Evolutionary conservation across 129 eudicot species (phyloP).

Genomic region (Logfia minima): DNA sequence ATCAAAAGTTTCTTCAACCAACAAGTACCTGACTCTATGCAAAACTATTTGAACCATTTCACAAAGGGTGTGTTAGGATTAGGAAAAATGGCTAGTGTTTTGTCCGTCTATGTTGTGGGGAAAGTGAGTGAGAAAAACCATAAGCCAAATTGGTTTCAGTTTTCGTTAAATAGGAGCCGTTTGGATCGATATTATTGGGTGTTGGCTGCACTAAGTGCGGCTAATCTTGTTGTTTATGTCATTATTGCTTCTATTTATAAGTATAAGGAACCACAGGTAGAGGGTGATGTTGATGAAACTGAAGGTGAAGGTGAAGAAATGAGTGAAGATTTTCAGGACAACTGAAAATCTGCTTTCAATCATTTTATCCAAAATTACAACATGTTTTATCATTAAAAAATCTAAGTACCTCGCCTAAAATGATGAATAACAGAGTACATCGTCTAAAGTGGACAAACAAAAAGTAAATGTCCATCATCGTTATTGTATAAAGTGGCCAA

Average conservation of each 20-base stretch:
- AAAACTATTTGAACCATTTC: conserved; percentile 22
- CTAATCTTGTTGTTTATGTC: conserved; percentile 43
- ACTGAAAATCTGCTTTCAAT: too few species aligned
- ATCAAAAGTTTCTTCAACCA: conserved; percentile 27
- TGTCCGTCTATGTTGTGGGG: conserved; percentile 62
- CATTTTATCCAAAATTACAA: too few species aligned
- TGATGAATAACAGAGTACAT: too few species aligned
- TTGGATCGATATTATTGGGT: conserved; percentile 69
- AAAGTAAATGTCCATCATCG: too few species aligned
- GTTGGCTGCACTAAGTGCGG: conserved; percentile 52
- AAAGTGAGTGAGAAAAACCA: conserved; percentile 53
- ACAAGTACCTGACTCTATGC: conserved; percentile 43
- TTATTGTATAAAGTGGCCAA: too few species aligned
- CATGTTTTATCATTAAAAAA: too few species aligned
- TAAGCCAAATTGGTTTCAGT: conserved; percentile 54
- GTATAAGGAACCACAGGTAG: conserved; percentile 37
- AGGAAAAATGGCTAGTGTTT: conserved; percentile 57
- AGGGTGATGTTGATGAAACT: background rate
- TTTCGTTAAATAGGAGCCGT: conserved; percentile 49
- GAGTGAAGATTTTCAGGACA: conserved; percentile 1
- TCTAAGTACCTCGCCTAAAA: too few species aligned
- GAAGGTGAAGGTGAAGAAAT: background rate
- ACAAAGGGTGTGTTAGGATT: conserved; percentile 44
- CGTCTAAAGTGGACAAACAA: too few species aligned
- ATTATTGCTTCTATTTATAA: conserved; percentile 38